Conservation (phyloP, 805 yeast genomes). For the Alloascoidea africana region DNA sequence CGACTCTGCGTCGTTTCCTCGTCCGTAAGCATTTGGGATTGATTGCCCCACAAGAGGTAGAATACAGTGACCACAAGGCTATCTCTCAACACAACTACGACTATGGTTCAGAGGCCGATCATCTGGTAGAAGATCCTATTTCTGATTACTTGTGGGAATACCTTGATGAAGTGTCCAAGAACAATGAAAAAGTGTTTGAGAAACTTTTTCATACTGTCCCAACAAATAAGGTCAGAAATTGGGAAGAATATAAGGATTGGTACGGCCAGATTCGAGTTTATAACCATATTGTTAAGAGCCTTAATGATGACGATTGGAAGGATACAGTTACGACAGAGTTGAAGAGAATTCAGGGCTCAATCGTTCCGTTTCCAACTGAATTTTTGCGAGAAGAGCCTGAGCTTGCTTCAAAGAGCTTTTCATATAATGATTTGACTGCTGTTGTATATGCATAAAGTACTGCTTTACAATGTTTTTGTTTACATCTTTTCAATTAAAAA, state of each 20-base stretch:
- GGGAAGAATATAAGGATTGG: conserved; percentile 4
- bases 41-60: conserved; percentile 3
- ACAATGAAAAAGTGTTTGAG: conserved; percentile 7
- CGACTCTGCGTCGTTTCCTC: conserved; percentile 3
- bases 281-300: conserved; percentile 4
- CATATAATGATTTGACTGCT: conserved; percentile 5
- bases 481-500: no score
- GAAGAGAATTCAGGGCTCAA: conserved; percentile 3
- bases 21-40: conserved; percentile 5
- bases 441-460: conserved; percentile 4
- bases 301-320: conserved; percentile 3
- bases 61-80: conserved; percentile 4
- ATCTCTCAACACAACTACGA: conserved; percentile 2
- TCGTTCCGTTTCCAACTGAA: conserved; percentile 5
- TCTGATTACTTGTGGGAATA: conserved; percentile 6
- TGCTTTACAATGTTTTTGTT: conserved; percentile 1
- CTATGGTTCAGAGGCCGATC: conserved; percentile 5
- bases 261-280: conserved; percentile 3
- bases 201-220: conserved; percentile 6
- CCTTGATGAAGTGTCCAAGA: conserved; percentile 20
- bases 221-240: conserved; percentile 3
- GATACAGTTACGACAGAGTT: conserved; percentile 3
- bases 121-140: conserved; percentile 4
- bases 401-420: conserved; percentile 4
- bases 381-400: conserved; percentile 5